Evolutionary conservation across 2,329 filamentous ascomycete genomes (phyloP).

Genomic region (Verticillium zaregamsianum): DNA sequence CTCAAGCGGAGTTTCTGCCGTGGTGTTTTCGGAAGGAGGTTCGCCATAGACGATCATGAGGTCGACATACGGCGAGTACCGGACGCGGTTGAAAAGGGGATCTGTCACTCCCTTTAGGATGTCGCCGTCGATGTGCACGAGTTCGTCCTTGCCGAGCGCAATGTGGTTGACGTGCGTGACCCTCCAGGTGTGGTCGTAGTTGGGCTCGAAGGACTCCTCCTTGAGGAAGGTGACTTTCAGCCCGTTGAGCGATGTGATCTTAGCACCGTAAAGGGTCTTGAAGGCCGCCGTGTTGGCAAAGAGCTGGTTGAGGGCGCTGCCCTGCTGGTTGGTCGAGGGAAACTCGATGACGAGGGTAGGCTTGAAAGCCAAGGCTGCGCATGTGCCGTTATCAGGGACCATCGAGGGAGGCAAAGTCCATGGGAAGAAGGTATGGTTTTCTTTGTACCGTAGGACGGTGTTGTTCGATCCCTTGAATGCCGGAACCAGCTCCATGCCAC

Average conservation of each 20-base stretch:
- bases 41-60: constrained; percentile 57
- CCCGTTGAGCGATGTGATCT: constrained; percentile 42
- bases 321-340: constrained; percentile 32
- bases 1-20: constrained; percentile 8
- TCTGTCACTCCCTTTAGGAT: constrained; percentile 74
- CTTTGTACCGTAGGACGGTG: constrained; percentile 41
- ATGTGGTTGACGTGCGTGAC: constrained; percentile 80
- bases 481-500: constrained; percentile 29
- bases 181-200: constrained; percentile 50
- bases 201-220: constrained; percentile 42
- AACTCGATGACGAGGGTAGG: constrained; percentile 67
- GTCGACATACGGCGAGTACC: constrained; percentile 70
- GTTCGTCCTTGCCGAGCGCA: constrained; percentile 81
- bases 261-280: constrained; percentile 19
- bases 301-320: constrained; percentile 37
- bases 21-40: constrained; percentile 19
- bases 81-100: constrained; percentile 76
- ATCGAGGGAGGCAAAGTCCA: constrained; percentile 82
- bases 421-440: constrained; percentile 83
- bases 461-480: constrained; percentile 40
- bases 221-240: constrained; percentile 64
- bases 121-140: constrained; percentile 73
- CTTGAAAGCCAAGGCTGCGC: constrained; percentile 65
- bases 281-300: constrained; percentile 27
- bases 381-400: constrained; percentile 74